These are phyloP conservation scores for Adansonia rubrostipa DNA, from an alignment of 441 rosid species.

Conservation along the genomic window DNA sequence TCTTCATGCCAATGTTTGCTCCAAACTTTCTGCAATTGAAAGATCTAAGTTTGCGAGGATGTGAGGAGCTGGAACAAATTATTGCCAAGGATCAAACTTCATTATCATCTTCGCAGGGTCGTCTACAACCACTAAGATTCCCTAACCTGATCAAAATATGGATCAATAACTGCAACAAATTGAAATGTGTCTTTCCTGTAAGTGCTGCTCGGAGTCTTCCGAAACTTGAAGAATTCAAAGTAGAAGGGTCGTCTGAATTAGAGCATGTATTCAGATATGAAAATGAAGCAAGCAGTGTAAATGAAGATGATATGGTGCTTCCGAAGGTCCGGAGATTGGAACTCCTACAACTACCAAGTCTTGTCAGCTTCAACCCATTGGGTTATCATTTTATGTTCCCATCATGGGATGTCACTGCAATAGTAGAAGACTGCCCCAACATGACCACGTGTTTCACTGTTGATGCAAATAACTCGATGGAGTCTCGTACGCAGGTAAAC, in stretches of 20 bases:
- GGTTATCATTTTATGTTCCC: not conserved
- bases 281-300: not conserved
- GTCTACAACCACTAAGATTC: not conserved
- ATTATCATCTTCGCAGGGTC: not conserved
- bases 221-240: not conserved
- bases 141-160: not conserved
- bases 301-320: not conserved
- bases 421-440: not conserved
- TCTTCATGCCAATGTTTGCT: constrained; percentile 5
- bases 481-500: not conserved
- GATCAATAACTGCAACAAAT: not conserved
- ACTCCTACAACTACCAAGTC: not conserved
- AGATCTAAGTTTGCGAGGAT: not conserved
- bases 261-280: not conserved
- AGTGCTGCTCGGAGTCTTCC: not conserved
- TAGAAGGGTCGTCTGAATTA: not conserved
- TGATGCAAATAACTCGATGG: not conserved
- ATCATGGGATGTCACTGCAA: not conserved
- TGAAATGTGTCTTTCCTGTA: not conserved
- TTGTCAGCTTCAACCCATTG: not conserved
- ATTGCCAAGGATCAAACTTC: not conserved
- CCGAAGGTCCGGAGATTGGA: not conserved
- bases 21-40: not conserved
- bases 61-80: constrained; percentile 13
- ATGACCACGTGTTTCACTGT: not conserved